Evolutionary conservation across 2,329 filamentous ascomycete species (phyloP).

Genomic region (Xylariaceae sp.): DNA sequence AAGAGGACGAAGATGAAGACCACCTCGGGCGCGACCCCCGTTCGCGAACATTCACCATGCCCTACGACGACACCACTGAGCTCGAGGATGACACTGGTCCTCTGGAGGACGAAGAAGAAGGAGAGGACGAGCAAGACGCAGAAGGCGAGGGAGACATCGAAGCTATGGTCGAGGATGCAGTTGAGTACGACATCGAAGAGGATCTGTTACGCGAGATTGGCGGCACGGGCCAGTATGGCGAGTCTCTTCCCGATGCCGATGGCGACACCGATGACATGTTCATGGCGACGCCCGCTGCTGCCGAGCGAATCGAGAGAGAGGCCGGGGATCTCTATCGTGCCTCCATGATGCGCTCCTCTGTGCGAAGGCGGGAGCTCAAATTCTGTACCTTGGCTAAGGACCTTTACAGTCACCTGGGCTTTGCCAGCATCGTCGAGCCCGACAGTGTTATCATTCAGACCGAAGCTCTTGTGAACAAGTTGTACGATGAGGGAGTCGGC

Average conservation of each 20-base stretch:
- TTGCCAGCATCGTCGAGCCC: slow-evolving; percentile 62
- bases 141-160: slow-evolving; percentile 38
- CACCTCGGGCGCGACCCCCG: slow-evolving; percentile 11
- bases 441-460: slow-evolving; percentile 70
- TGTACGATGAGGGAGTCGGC: slow-evolving; percentile 61
- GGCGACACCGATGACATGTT: slow-evolving; percentile 52
- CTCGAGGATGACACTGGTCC: slow-evolving; percentile 29
- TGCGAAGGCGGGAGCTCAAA: slow-evolving; percentile 51
- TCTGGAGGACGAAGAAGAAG: slow-evolving; percentile 15
- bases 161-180: slow-evolving; percentile 35
- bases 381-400: slow-evolving; percentile 71
- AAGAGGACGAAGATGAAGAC: slow-evolving; percentile 8
- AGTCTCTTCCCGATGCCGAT: slow-evolving; percentile 16
- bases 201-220: slow-evolving; percentile 30
- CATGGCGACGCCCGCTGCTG: slow-evolving; percentile 52
- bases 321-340: slow-evolving; percentile 54
- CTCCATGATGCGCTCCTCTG: slow-evolving; percentile 43
- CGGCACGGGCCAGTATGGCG: slow-evolving; percentile 24
- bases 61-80: slow-evolving; percentile 22
- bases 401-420: slow-evolving; percentile 55
- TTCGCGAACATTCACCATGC: slow-evolving; percentile 21
- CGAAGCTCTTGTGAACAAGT: slow-evolving; percentile 62
- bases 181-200: slow-evolving; percentile 35
- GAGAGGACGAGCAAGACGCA: slow-evolving; percentile 32
- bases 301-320: slow-evolving; percentile 49